phyloP scores from a whole-genome alignment of 2,329 filamentous ascomycete genomes.

The Zymoseptoria passerinii region DNA sequence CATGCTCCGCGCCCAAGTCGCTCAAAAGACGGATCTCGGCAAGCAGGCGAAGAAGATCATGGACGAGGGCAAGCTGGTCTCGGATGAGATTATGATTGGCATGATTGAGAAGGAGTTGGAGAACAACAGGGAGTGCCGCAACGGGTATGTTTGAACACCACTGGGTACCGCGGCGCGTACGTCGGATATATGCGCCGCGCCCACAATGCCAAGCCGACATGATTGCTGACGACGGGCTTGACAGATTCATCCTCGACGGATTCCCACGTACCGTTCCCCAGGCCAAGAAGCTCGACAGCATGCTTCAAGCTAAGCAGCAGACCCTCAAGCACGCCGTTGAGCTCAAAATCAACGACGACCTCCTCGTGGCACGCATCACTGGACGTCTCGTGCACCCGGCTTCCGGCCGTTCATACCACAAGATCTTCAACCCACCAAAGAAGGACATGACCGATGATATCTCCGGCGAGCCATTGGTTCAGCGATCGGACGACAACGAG shows the following conservation, averaged over 20 bases:
- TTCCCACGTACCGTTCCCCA: conserved; percentile 96
- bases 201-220: conserved; percentile 3
- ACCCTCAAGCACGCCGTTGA: conserved; percentile 91
- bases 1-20: conserved; percentile 97
- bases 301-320: conserved; percentile 72
- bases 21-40: conserved; percentile 91
- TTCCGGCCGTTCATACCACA: conserved; percentile 94
- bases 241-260: conserved; percentile 94
- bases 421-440: conserved; percentile 98
- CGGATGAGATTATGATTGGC: conserved; percentile 97
- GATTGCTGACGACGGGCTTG: conserved; percentile 7
- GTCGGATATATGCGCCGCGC: not conserved
- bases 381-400: conserved; percentile 93
- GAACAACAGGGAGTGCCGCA: conserved; percentile 89
- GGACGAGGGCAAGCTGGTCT: conserved; percentile 95
- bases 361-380: conserved; percentile 92
- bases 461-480: conserved; percentile 91
- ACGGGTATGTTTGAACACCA: conserved; percentile 58
- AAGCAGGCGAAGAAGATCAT: conserved; percentile 99
- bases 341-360: conserved; percentile 89
- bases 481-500: conserved; percentile 94
- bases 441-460: conserved; percentile 88
- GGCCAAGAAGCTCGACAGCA: conserved; percentile 86
- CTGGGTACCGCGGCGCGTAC: not conserved
- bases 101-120: conserved; percentile 99